Evolutionary conservation across 2,329 filamentous ascomycete genomes (phyloP).

Genomic region (Arthrobotrys sinensis): DNA sequence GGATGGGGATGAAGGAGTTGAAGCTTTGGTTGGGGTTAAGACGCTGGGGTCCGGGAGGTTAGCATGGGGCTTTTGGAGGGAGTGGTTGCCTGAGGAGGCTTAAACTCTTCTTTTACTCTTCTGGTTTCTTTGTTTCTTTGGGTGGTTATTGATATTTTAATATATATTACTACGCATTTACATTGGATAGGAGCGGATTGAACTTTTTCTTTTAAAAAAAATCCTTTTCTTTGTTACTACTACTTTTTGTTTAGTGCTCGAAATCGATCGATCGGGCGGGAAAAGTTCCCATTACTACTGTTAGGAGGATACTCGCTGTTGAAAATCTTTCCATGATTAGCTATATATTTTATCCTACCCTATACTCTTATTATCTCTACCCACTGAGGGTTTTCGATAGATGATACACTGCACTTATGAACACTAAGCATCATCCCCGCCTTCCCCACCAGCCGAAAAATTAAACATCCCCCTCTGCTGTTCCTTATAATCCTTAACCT

Average conservation of each 20-base stretch:
- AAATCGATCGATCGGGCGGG: constrained; percentile 1
- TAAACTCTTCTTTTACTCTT: background rate
- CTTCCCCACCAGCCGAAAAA: constrained; percentile 13
- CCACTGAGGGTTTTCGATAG: too few relatives aligned
- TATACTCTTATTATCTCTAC: background rate
- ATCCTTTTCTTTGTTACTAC: background rate
- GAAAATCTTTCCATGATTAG: background rate
- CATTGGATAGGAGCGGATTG: constrained; percentile 40
- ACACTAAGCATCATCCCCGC: constrained; percentile 25
- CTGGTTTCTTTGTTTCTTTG: constrained; percentile 1
- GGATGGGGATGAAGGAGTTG: constrained; percentile 86
- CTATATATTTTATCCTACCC: background rate
- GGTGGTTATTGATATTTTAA: constrained; percentile 23
- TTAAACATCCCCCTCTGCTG: constrained; percentile 35
- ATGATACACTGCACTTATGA: background rate
- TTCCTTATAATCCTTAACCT: constrained; percentile 40
- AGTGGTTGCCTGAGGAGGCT: constrained; percentile 65
- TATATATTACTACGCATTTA: constrained; percentile 9
- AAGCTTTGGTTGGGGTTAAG: constrained; percentile 85
- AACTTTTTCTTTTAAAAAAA: background rate
- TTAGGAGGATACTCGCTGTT: background rate
- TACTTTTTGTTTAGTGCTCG: background rate
- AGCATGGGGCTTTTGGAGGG: constrained; percentile 89
- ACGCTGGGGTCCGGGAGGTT: constrained; percentile 78
- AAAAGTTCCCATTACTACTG: constrained; percentile 1